Percentiles rank a stretch among this genome's conserved stretches.
These are phyloP conservation scores for Liquidambar formosana DNA, from an alignment of 164 flowering plant genomes.

Conservation along the genomic window DNA sequence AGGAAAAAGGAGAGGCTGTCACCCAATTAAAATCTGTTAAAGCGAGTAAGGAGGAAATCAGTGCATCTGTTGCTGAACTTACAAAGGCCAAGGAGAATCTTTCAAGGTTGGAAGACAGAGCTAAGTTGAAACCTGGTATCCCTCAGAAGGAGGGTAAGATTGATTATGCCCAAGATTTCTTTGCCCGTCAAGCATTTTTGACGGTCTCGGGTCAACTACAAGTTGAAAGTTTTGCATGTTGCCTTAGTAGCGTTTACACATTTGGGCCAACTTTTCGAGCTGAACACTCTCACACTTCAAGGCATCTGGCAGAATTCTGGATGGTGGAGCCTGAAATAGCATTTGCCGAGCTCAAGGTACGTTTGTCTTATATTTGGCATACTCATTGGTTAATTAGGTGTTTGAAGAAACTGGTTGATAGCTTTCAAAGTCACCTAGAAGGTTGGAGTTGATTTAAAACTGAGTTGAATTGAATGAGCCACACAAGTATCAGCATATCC, in stretches of 20 bases:
- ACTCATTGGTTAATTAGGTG: neutral
- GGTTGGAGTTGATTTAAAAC: neutral
- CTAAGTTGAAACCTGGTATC: conserved; percentile 74
- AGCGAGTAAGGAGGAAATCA: conserved; percentile 62
- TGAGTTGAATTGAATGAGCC: too few species aligned
- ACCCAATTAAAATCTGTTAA: conserved; percentile 62
- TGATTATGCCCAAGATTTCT: conserved; percentile 82
- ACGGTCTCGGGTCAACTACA: conserved; percentile 95
- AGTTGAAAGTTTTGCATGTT: conserved; percentile 88
- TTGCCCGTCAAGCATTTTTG: conserved; percentile 88
- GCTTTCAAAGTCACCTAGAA: neutral
- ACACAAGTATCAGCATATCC: too few species aligned
- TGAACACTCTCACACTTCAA: conserved; percentile 91
- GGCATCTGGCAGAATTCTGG: conserved; percentile 98
- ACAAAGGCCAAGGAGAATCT: conserved; percentile 70
- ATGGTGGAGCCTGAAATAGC: conserved; percentile 99
- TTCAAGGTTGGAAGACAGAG: conserved; percentile 65
- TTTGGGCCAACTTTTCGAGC: conserved; percentile 98
- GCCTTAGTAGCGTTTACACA: conserved; percentile 83
- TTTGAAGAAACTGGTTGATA: neutral
- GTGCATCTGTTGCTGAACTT: conserved; percentile 63
- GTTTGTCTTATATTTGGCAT: neutral
- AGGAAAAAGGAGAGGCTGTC: conserved; percentile 73
- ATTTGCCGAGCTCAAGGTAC: conserved; percentile 89
- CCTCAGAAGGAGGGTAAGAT: conserved; percentile 86